Conservation (phyloP, 306 rosid genomes). For the Dalbergia cochinchinensis region DNA sequence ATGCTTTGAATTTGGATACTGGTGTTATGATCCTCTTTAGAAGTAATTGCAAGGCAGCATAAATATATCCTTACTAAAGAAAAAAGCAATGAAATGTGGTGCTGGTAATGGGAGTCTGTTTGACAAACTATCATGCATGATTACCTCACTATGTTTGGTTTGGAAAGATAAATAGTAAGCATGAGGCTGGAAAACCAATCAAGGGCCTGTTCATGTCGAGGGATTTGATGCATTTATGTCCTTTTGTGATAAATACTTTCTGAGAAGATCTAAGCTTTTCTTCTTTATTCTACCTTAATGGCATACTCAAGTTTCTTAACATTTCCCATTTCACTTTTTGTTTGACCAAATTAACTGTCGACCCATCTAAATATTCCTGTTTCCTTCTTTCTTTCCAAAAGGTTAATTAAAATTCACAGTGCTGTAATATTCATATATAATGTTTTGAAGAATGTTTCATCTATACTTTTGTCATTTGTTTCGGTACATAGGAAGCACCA, state of each 20-base stretch:
- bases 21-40: constrained; percentile 9
- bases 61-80: constrained; percentile 12
- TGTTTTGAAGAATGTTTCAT: constrained; percentile 17
- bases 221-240: constrained; percentile 2
- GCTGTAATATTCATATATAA: constrained; percentile 5
- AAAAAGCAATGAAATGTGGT: background rate
- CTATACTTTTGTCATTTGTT: constrained; percentile 25
- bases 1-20: constrained; percentile 7
- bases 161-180: constrained; percentile 22
- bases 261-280: constrained; percentile 15
- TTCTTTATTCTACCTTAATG: constrained; percentile 11
- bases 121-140: background rate
- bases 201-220: background rate
- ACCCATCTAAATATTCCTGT: constrained; percentile 22
- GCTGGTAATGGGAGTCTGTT: background rate
- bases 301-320: constrained; percentile 17
- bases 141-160: constrained; percentile 26
- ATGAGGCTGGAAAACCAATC: constrained; percentile 26
- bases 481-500: constrained; percentile 73
- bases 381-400: constrained; percentile 29
- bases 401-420: constrained; percentile 21
- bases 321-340: constrained; percentile 7
- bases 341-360: constrained; percentile 10
- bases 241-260: constrained; percentile 19
- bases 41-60: constrained; percentile 24